phyloP scores from a whole-genome alignment of 2,329 filamentous ascomycete genomes.

The Trichoderma koningii region DNA sequence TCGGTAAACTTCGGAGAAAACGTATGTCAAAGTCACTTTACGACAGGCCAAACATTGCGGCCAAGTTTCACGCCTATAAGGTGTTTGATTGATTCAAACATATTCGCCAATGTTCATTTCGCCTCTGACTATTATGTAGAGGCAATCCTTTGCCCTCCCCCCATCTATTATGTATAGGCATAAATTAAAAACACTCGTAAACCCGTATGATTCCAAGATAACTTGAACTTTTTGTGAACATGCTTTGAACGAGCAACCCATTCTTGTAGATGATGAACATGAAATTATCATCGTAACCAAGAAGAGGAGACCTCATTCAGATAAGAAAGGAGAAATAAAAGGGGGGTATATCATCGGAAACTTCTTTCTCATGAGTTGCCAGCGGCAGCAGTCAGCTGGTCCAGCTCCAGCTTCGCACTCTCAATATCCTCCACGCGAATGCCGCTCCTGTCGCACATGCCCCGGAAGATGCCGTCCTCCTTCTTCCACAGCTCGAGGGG shows the following conservation, averaged over 20 bases:
- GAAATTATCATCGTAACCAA: background rate
- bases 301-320: background rate
- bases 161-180: conserved; percentile 4
- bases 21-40: no score
- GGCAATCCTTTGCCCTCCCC: background rate
- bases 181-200: background rate
- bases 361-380: background rate
- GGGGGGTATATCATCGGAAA: conserved; percentile 3
- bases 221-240: background rate
- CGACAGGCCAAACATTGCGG: no score
- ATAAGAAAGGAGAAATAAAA: background rate
- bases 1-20: no score
- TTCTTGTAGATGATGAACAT: background rate
- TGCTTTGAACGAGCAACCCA: background rate
- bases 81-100: background rate
- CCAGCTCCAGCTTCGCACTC: conserved; percentile 44
- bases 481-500: conserved; percentile 72
- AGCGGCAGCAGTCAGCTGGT: conserved; percentile 24
- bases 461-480: conserved; percentile 73
- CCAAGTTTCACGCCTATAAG: background rate
- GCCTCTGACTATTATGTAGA: background rate
- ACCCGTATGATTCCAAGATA: background rate
- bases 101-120: background rate
- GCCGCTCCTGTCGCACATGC: conserved; percentile 87
- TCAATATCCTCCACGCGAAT: conserved; percentile 64